Percentiles rank a stretch among this genome's conserved stretches.
Conservation (phyloP, 78 protist species). For the Ministeria vibrans region DNA sequence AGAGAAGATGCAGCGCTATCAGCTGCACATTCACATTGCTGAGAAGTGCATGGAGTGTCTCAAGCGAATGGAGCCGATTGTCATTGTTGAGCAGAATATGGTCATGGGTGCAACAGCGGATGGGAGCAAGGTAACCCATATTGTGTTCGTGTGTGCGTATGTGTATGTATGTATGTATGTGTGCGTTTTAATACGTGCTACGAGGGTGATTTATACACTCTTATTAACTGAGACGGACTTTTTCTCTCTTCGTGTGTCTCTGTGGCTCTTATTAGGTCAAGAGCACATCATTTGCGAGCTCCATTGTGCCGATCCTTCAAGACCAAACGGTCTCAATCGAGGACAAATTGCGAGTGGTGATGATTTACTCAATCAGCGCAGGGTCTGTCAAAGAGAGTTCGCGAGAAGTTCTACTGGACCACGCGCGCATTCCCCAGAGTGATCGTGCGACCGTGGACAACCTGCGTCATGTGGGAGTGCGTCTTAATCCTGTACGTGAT, state of each 20-base stretch:
- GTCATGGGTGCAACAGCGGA: slow-evolving; percentile 53
- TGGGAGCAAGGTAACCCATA: slow-evolving; percentile 33
- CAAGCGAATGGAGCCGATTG: slow-evolving; percentile 35
- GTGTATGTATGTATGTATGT: not conserved
- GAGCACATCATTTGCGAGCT: not conserved
- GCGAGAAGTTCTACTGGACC: too few relatives aligned
- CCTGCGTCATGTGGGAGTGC: too few relatives aligned
- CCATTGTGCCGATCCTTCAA: too few relatives aligned
- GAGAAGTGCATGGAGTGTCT: slow-evolving; percentile 36
- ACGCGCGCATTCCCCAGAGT: too few relatives aligned
- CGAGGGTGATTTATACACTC: not conserved
- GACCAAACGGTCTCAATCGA: too few relatives aligned
- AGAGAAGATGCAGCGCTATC: slow-evolving; percentile 36
- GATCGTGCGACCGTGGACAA: too few relatives aligned
- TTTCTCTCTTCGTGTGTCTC: not conserved
- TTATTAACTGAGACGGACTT: not conserved
- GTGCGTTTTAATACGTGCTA: not conserved
- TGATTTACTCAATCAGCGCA: too few relatives aligned
- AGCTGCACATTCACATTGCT: slow-evolving; percentile 53
- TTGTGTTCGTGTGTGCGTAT: not conserved
- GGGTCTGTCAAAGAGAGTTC: too few relatives aligned
- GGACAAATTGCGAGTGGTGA: too few relatives aligned
- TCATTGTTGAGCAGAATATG: slow-evolving; percentile 63
- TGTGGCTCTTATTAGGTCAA: not conserved
- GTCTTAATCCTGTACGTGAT: too few relatives aligned